A percentile compares a stretch with the other conserved stretches of the same genome.
phyloP scores from a whole-genome alignment of 495 filamentous ascomycete species.

The Aspergillus haitiensis region DNA sequence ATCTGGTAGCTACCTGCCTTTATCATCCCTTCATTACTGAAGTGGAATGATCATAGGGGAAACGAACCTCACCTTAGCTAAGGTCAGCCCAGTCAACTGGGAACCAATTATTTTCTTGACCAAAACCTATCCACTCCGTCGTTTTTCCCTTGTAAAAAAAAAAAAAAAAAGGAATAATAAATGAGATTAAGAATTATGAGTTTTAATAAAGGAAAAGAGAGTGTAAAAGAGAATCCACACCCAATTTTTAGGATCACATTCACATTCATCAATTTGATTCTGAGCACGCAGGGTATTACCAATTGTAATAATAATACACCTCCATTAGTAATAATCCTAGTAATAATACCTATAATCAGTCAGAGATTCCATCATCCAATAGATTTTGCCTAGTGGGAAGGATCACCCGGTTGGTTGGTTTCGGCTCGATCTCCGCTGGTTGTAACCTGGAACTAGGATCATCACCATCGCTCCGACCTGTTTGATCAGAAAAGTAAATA shows the following conservation, averaged over 20 bases:
- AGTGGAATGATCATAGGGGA: constrained; percentile 22
- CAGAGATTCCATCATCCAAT: neutral
- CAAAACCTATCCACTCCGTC: neutral
- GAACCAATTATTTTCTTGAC: constrained; percentile 20
- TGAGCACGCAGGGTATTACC: neutral
- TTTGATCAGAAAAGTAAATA: neutral
- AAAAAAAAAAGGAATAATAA: no score
- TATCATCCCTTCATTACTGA: constrained; percentile 22
- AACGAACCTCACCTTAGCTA: constrained; percentile 8
- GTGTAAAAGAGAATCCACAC: no score
- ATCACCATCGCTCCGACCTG: neutral
- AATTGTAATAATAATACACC: neutral
- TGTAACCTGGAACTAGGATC: constrained; percentile 21
- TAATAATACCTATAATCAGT: neutral
- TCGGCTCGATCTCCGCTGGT: constrained; percentile 21
- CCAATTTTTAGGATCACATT: no score
- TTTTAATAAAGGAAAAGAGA: no score
- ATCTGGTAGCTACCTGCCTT: neutral
- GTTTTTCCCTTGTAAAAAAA: neutral
- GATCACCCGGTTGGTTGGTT: constrained; percentile 24
- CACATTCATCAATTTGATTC: neutral
- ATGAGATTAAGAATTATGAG: no score
- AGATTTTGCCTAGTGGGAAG: neutral
- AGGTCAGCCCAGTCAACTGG: constrained; percentile 6
- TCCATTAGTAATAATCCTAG: neutral